Base-by-base conservation (phyloP, 148 eudicot species). In the Pharnaceum exiguum region DNA sequence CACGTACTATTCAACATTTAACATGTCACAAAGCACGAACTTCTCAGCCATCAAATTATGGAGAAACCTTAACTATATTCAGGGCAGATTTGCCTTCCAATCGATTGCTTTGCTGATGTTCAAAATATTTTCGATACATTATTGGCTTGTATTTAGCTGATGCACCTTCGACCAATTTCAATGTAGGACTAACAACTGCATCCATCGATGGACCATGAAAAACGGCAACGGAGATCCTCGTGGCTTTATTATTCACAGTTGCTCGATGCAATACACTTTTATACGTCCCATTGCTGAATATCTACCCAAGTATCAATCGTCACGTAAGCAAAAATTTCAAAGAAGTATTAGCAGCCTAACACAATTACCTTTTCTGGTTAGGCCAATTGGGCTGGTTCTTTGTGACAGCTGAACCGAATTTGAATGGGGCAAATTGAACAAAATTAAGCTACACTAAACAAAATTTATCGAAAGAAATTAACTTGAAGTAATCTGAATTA, bases 211-310 rank as follows among this genome's bases (percentile, higher is more conserved):
- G 77, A 2, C 72, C 77, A 31, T 45, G 23, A 10, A 65, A 46
- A 4, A 62, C 16, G 43, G 65, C 71, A 3, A 77, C 16, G 0
- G 81, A 72, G 2, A 72, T 68, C 50, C 81, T 68, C 3, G 55
- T 69, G 15, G 48, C 63, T 48, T 45, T 57, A 36, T 8, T 72
- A 60, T 77, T 77, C 44, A 77, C 66, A 23, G 49, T 51, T 25
- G 71, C 81, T 62, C 77, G 55, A 17, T 77, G 81, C 33, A 50
- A 10, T 6, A 62, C 52, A 16, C 81, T 73, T 50, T 47, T 73
- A 57, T 69, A 77, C 40, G 28, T 73, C 23, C 78, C 81, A 22
- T 77, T 77, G 75, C 77, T 77, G 13, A 77, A 50, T 48, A 68
- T 59, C 78, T 74, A n/a, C n/a, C n/a, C n/a, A n/a, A n/a, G n/a